Evolutionary conservation across 352 stramenopile species (phyloP).

Genomic region (Globisporangium viniferum): DNA sequence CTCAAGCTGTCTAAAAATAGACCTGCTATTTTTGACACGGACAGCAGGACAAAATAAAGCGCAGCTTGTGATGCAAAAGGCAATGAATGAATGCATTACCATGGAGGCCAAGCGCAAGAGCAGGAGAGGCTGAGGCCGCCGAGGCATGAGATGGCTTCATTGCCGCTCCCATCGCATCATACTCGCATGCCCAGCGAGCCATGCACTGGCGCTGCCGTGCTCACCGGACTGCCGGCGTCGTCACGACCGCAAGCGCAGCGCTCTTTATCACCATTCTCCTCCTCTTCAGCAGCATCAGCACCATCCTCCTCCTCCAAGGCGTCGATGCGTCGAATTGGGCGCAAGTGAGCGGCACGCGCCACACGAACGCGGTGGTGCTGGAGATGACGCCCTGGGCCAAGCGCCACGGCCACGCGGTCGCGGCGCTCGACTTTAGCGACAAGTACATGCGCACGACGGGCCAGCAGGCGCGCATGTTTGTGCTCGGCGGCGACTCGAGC

Average conservation of each 20-base stretch:
- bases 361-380: conserved; percentile 56
- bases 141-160: background rate
- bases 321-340: conserved; percentile 51
- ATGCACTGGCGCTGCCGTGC: background rate
- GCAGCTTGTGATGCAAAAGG: too few species aligned
- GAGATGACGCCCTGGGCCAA: conserved; percentile 53
- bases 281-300: too few species aligned
- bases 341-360: conserved; percentile 56
- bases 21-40: too few species aligned
- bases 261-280: background rate
- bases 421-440: conserved; percentile 53
- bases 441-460: conserved; percentile 39
- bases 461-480: conserved; percentile 58
- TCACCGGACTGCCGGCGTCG: background rate
- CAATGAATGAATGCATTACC: too few species aligned
- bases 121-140: too few species aligned
- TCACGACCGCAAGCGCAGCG: background rate
- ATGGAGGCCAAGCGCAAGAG: too few species aligned
- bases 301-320: background rate
- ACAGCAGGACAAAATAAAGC: too few species aligned
- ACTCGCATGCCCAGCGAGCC: background rate
- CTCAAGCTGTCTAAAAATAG: too few species aligned
- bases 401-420: conserved; percentile 63
- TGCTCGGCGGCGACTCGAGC: conserved; percentile 67
- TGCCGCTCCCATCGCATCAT: background rate